Percentiles rank a stretch among this genome's conserved stretches.
Evolutionary conservation across 371 early-diverging fungal genomes (phyloP).

Genomic region (Basidiobolus meristosporus): DNA sequence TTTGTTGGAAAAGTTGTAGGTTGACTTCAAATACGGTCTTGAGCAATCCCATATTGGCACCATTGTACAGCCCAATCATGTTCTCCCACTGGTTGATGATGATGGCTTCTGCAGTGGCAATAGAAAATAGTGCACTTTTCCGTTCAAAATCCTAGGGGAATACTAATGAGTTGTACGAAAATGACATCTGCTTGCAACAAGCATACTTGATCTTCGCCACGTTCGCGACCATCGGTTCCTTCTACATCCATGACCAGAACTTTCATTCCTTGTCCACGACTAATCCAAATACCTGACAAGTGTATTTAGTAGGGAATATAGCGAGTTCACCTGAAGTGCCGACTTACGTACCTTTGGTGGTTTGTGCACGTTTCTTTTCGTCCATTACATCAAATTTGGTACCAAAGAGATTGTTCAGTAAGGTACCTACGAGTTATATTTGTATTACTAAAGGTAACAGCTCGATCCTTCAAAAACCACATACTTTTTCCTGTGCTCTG

Average conservation of each 20-base stretch:
- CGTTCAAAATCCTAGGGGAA: constrained; percentile 79
- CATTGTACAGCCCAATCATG: constrained; percentile 93
- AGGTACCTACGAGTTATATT: constrained; percentile 43
- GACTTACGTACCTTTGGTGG: constrained; percentile 67
- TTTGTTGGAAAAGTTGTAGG: constrained; percentile 80
- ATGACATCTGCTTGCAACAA: not conserved
- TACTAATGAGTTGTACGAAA: not conserved
- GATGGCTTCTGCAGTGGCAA: constrained; percentile 88
- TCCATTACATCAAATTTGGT: constrained; percentile 89
- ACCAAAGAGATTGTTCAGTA: constrained; percentile 85
- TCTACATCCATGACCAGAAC: constrained; percentile 95
- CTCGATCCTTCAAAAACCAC: constrained; percentile 4
- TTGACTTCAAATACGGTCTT: constrained; percentile 97
- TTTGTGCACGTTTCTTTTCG: constrained; percentile 65
- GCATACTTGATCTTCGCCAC: constrained; percentile 88
- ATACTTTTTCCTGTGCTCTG: constrained; percentile 95
- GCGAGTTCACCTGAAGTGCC: not conserved
- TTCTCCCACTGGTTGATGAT: constrained; percentile 96
- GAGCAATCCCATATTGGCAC: constrained; percentile 96
- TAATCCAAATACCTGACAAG: constrained; percentile 73
- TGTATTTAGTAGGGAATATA: not conserved
- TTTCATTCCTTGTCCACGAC: constrained; percentile 61
- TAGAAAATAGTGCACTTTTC: constrained; percentile 89
- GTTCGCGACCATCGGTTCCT: constrained; percentile 95
- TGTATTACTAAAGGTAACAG: not conserved